phyloP scores from a whole-genome alignment of 2,329 filamentous ascomycete species.

The Fusarium sp. region DNA sequence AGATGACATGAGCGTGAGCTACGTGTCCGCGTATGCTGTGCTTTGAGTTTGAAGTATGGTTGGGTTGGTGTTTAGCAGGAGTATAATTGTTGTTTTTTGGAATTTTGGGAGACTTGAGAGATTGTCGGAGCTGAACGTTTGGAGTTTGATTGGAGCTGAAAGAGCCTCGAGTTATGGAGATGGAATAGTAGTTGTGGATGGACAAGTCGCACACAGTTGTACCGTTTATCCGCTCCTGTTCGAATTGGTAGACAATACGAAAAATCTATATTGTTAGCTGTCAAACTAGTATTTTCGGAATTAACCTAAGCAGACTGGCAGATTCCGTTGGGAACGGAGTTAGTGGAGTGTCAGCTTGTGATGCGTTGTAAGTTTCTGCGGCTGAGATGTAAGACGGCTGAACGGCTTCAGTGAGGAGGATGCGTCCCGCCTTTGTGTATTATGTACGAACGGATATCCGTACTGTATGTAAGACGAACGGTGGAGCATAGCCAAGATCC shows the following conservation, averaged over 20 bases:
- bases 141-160: background rate
- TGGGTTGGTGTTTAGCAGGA: background rate
- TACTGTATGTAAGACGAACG: conserved; percentile 16
- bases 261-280: background rate
- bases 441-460: conserved; percentile 10
- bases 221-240: background rate
- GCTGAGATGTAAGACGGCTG: conserved; percentile 15
- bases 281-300: conserved; percentile 3
- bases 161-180: background rate
- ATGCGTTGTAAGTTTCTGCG: conserved; percentile 1
- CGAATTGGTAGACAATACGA: background rate
- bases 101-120: background rate
- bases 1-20: conserved; percentile 89
- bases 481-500: conserved; percentile 11
- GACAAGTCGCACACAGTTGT: background rate
- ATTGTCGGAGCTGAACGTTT: background rate
- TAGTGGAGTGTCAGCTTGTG: conserved; percentile 5
- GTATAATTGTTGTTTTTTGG: background rate
- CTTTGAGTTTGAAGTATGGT: conserved; percentile 57
- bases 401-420: background rate
- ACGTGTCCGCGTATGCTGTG: conserved; percentile 90
- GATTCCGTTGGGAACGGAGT: conserved; percentile 8
- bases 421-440: background rate
- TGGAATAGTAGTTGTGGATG: background rate
- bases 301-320: background rate